Conservation (phyloP, 2,329 filamentous ascomycete genomes). For the Camptophora hylomeconis region DNA sequence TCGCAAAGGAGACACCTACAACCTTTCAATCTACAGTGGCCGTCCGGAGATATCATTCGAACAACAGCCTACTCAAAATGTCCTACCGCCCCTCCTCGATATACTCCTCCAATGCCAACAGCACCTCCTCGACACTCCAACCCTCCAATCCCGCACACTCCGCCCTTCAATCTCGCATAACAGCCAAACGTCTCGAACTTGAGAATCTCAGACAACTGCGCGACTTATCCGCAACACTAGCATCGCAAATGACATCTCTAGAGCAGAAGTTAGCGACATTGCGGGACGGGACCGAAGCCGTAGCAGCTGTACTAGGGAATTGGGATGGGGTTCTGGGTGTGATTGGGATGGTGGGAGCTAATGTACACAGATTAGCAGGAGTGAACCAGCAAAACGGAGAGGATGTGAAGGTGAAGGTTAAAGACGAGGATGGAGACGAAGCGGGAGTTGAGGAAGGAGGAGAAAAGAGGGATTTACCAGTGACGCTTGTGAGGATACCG, state of each 20-base stretch:
- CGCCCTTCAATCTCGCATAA: constrained; percentile 46
- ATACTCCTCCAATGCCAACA: neutral
- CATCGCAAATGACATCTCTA: constrained; percentile 49
- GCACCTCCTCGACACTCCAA: constrained; percentile 13
- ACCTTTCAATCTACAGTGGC: no score
- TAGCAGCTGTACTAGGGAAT: constrained; percentile 53
- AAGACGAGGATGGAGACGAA: constrained; percentile 4
- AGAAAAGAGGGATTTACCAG: constrained; percentile 7
- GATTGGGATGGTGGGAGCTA: constrained; percentile 44
- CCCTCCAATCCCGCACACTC: constrained; percentile 29
- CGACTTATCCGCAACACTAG: constrained; percentile 47
- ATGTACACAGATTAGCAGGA: neutral
- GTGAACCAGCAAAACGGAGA: no score
- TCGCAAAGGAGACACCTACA: no score
- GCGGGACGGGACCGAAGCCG: constrained; percentile 50
- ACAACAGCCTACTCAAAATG: no score
- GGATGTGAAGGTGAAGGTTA: no score
- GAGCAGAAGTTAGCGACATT: constrained; percentile 48
- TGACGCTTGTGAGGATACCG: constrained; percentile 17
- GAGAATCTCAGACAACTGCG: constrained; percentile 49
- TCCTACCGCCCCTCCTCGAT: constrained; percentile 18
- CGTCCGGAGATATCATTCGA: no score
- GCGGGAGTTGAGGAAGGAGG: constrained; percentile 1
- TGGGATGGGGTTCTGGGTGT: constrained; percentile 54
- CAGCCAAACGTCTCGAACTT: constrained; percentile 50